Conservation (phyloP, 2,329 filamentous ascomycete species). For the Biscogniauxia mediterranea region DNA sequence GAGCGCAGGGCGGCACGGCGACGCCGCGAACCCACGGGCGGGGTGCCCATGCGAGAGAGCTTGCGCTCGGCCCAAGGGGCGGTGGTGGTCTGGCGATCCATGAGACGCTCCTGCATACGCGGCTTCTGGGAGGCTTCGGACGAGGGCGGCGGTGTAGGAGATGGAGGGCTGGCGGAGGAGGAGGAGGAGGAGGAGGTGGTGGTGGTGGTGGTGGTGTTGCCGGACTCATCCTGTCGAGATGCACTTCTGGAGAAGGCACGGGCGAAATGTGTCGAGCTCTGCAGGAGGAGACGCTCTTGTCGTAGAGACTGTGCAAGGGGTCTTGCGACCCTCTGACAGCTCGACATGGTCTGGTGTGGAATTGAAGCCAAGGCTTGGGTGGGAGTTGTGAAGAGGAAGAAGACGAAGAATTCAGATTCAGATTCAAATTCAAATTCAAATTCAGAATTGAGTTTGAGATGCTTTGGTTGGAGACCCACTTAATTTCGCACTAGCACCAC, state of each 20-base stretch:
- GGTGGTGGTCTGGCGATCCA: slow-evolving; percentile 69
- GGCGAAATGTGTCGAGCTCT: slow-evolving; percentile 31
- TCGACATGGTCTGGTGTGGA: slow-evolving; percentile 47
- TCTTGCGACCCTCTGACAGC: slow-evolving; percentile 57
- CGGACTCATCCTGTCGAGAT: slow-evolving; percentile 36
- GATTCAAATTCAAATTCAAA: neutral
- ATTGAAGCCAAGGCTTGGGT: too few species aligned
- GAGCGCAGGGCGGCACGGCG: slow-evolving; percentile 71
- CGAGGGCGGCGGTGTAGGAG: slow-evolving; percentile 19
- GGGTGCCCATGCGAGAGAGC: slow-evolving; percentile 65
- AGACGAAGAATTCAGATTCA: neutral
- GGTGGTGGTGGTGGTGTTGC: slow-evolving; percentile 27
- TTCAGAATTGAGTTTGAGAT: neutral
- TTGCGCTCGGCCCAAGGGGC: slow-evolving; percentile 63
- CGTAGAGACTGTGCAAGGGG: slow-evolving; percentile 55
- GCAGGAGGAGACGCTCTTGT: slow-evolving; percentile 33
- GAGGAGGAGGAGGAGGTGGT: slow-evolving; percentile 20
- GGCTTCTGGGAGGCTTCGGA: slow-evolving; percentile 10
- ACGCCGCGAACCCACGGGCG: slow-evolving; percentile 80
- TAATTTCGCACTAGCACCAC: neutral
- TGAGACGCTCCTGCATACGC: slow-evolving; percentile 40
- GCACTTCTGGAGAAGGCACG: slow-evolving; percentile 38
- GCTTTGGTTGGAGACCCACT: neutral
- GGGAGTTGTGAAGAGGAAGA: too few species aligned
- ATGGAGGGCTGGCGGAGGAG: slow-evolving; percentile 9